Evolutionary conservation across 768 basidiomycete species (phyloP), one percentile per base, ranked within the genome.

Genomic region (Paxillus ammoniavirescens): DNA sequence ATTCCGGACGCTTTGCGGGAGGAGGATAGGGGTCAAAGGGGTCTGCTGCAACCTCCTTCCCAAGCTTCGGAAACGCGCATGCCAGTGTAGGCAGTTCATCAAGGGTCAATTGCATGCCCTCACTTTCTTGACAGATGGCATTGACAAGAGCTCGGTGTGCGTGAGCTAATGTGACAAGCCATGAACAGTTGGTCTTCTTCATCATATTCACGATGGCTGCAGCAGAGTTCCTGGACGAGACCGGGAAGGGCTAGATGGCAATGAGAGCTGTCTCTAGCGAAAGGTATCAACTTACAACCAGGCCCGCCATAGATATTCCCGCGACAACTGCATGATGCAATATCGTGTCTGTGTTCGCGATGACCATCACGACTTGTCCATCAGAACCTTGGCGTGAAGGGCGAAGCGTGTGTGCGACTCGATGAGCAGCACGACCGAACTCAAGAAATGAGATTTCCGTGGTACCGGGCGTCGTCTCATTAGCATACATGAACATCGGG

Each of bases 221-320:
- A 0, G 75, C 63, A 1, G 78, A 77, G 61, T 78, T 81, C 52
- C 75, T 57, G 0, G 73, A 63, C 0, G 73, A 75, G 13, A 72
- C 65, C 7, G 65, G 69, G 43, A 79, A 77, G 21, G 66, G 58
- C 68, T 65, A 41, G 14, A 49, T 5, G 8, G 10, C 13, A 37
- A 38, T 7, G 65, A 59, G 17, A 72, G 58, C 28, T 73, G 69
- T 5, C 10, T 17, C 8, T 14, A 49, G 67, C 73, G 17, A 70
- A 2, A 30, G 23, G 6, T 26, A 6, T 26, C 15, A 30, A 57
- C 65, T 30, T 49, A 70, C 70, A 0, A 68, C 48, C 53, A 68
- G 72, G 18, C 76, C 77, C 6, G 77, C 75, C 7, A 73, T 61
- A 2, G 76, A 63, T 42, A 78, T 67, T 8, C 76, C 75, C 0